These are phyloP conservation scores for Oryza rufipogon DNA, from an alignment of 176 grass and related monocot genomes.

Conservation along the genomic window DNA sequence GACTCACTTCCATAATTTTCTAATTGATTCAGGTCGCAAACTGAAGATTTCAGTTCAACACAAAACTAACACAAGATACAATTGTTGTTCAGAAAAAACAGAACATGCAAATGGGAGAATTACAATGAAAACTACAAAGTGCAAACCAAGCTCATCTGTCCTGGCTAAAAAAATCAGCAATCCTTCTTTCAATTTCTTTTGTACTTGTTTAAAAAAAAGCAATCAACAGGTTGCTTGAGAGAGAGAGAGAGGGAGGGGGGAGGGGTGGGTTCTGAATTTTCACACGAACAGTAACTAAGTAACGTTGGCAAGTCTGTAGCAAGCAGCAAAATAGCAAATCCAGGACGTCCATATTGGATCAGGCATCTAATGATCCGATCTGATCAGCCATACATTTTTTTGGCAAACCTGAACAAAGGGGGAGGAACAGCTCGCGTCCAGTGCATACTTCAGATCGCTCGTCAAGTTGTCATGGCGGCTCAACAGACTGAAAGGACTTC, in stretches of 20 bases:
- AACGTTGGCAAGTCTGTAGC: neutral
- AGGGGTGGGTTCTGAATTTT: too few species aligned
- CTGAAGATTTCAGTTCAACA: neutral
- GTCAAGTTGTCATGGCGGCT: neutral
- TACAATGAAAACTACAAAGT: neutral
- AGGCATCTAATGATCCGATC: too few species aligned
- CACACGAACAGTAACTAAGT: neutral
- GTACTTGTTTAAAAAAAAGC: too few species aligned
- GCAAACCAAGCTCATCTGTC: neutral
- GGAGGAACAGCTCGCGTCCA: neutral
- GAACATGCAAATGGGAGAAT: neutral
- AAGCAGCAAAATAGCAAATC: too few species aligned
- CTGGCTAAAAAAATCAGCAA: neutral
- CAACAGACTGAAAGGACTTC: constrained; percentile 27
- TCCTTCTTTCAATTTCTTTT: too few species aligned
- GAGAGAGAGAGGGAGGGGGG: neutral
- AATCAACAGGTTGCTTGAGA: neutral
- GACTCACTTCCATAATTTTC: neutral
- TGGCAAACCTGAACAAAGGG: neutral
- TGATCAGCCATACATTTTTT: neutral
- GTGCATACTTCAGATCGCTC: neutral
- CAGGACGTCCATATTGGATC: too few species aligned
- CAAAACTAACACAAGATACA: neutral
- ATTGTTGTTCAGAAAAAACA: too few species aligned
- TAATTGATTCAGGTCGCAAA: neutral